These are phyloP conservation scores for Leccinum fallax DNA, from an alignment of 1,284 basidiomycete species.

Conservation along the genomic window DNA sequence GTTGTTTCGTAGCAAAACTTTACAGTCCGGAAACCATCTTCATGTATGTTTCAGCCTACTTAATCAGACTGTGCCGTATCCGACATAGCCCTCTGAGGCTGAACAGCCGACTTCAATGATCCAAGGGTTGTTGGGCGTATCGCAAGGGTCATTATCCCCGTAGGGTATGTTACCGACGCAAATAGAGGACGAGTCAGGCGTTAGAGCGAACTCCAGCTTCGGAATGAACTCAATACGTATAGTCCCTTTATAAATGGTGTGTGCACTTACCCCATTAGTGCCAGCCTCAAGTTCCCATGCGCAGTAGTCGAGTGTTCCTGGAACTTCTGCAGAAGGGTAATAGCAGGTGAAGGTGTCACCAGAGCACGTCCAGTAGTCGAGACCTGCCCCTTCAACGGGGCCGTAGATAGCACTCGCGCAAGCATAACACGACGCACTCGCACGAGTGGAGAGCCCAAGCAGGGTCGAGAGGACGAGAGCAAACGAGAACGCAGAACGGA, in stretches of 20 bases:
- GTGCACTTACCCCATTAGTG: neutral
- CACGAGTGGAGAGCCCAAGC: slow-evolving; percentile 11
- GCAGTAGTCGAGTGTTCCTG: slow-evolving; percentile 16
- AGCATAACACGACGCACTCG: slow-evolving; percentile 8
- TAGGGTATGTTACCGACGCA: slow-evolving; percentile 5
- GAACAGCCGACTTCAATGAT: slow-evolving; percentile 7
- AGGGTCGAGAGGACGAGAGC: slow-evolving; percentile 9
- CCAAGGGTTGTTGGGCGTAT: slow-evolving; percentile 20
- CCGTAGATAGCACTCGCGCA: slow-evolving; percentile 14
- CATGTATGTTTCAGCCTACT: neutral
- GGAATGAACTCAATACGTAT: neutral
- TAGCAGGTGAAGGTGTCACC: slow-evolving; percentile 17
- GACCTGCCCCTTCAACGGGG: slow-evolving; percentile 5
- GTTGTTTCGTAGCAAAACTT: neutral
- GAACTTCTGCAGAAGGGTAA: slow-evolving; percentile 8
- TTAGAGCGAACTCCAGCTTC: slow-evolving; percentile 3
- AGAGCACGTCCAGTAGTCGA: slow-evolving; percentile 19
- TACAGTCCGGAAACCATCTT: neutral
- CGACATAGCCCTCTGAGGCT: slow-evolving; percentile 16
- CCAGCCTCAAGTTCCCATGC: slow-evolving; percentile 1
- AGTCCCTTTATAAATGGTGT: neutral
- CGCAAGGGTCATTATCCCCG: slow-evolving; percentile 14
- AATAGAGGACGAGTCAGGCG: slow-evolving; percentile 8
- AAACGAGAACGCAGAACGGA: neutral
- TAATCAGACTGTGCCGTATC: neutral